Base-by-base conservation (phyloP, 2,329 filamentous ascomycete genomes). In the Mycosphaerella sp. region DNA sequence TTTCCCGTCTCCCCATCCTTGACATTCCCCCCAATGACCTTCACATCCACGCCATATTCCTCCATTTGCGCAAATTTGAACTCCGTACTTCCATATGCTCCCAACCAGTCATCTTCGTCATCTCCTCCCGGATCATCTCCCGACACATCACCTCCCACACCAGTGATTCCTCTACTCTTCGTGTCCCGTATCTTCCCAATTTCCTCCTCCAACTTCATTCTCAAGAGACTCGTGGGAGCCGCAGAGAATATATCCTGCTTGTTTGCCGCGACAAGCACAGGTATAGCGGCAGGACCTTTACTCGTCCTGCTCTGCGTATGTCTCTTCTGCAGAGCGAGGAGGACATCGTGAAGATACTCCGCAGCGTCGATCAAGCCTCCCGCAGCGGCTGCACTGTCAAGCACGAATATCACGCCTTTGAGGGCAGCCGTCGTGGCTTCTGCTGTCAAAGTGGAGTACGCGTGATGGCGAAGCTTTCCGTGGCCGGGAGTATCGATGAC, bases 221-320 rank as follows among this genome's bases (percentile, higher is more conserved):
- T 85, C 55, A 96, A 87, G 32, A 95, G 76, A 5, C 80, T 79
- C 0, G 87, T 81, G 0, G 93, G 93, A 48, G 96, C 74, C 6
- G 92, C 89, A 0, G 93, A 96, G 69, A 98, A 98, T 1, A 98
- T 78, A 70, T 98, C 93, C 68, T 90, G 80, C 78, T 98, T 98
- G 73, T 97, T 98, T 51, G 90, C 91, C 1, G 90, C 91, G 34
- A 98, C 76, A 36, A 98, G 78, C 6, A 98, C 79, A 0, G 87
- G 84, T 7, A 93, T 78, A 21, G 80, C 77, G 21, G 76, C 73
- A 0, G 81, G 78, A 0, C 76, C 76, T 63, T 82, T 84, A 44
- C 78, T 76, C 1, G 78, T 78, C 59, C 79, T 83, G 39, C 73
- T 70, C 56, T 72, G 72, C 31, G 81, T 79, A 46, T 83, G 80